Percentiles rank a stretch among this genome's conserved stretches.
Evolutionary conservation across 768 basidiomycete genomes (phyloP).

Genomic region (Hericium rajendrae): DNA sequence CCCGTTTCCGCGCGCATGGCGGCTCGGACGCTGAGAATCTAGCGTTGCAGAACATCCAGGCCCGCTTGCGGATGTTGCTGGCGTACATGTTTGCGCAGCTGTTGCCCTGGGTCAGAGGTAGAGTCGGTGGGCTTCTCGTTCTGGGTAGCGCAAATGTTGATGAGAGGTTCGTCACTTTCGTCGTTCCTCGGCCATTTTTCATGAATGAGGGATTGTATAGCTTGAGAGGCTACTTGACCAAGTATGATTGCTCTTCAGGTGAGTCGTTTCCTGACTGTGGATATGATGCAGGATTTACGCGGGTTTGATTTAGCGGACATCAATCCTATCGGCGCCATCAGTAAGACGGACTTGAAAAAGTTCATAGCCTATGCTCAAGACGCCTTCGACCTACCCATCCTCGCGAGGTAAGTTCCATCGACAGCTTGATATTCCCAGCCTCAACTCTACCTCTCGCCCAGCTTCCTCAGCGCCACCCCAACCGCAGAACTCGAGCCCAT

Average conservation of each 20-base stretch:
- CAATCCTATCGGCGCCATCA: constrained; percentile 97
- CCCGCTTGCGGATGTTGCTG: constrained; percentile 88
- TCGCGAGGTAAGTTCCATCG: constrained; percentile 47
- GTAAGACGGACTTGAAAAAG: constrained; percentile 93
- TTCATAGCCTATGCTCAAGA: constrained; percentile 82
- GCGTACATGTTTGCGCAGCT: constrained; percentile 94
- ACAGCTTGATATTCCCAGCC: background rate
- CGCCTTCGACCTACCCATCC: constrained; percentile 77
- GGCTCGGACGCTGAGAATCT: constrained; percentile 85
- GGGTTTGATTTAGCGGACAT: constrained; percentile 61
- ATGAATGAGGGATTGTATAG: constrained; percentile 28
- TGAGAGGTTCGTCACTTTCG: constrained; percentile 53
- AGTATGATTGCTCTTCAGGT: constrained; percentile 95
- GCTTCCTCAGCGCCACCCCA: constrained; percentile 86
- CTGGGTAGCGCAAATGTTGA: constrained; percentile 98
- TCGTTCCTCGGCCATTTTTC: background rate
- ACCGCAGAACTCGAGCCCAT: constrained; percentile 97
- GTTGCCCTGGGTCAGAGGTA: constrained; percentile 83
- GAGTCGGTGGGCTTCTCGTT: constrained; percentile 78
- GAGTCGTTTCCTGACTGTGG: constrained; percentile 5
- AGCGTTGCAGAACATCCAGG: constrained; percentile 97
- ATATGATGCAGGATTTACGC: constrained; percentile 7
- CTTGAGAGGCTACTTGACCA: constrained; percentile 92
- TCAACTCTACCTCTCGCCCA: constrained; percentile 21
- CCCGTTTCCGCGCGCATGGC: constrained; percentile 79